These are phyloP conservation scores for Yamadazyma friedrichii DNA, from an alignment of 1,139 yeast genomes.

Conservation along the genomic window DNA sequence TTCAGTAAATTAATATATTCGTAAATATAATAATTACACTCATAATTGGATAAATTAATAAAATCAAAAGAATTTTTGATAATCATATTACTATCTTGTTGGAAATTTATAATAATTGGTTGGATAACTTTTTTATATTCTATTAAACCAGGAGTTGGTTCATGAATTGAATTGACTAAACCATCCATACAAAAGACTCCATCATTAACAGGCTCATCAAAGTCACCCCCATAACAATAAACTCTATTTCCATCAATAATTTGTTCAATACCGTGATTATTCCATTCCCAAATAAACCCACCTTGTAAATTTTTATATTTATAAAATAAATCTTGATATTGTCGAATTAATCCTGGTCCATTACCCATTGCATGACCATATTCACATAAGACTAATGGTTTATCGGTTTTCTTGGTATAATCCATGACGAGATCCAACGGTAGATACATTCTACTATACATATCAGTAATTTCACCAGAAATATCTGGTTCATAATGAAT, in stretches of 20 bases:
- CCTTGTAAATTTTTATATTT: constrained; percentile 27
- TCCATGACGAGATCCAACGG: constrained; percentile 19
- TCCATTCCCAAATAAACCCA: constrained; percentile 41
- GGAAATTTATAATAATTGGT: no score
- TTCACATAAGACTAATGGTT: constrained; percentile 33
- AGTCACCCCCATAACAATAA: constrained; percentile 35
- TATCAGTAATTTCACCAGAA: no score
- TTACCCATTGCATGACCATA: constrained; percentile 40
- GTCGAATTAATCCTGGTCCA: constrained; percentile 32
- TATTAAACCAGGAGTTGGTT: constrained; percentile 37
- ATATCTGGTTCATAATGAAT: no score
- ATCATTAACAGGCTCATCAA: constrained; percentile 30
- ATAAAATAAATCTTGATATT: constrained; percentile 29
- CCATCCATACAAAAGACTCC: constrained; percentile 38
- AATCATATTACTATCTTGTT: no score
- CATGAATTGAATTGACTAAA: constrained; percentile 25
- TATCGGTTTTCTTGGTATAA: constrained; percentile 17
- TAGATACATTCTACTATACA: constrained; percentile 32
- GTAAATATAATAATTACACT: no score
- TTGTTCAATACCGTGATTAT: constrained; percentile 28
- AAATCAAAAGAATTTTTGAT: no score
- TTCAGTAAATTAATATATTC: no score
- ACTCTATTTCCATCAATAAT: constrained; percentile 14
- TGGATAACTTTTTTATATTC: no score
- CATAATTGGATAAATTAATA: no score